Conservation (phyloP, 805 yeast genomes). For the Ogataea allantospora region DNA sequence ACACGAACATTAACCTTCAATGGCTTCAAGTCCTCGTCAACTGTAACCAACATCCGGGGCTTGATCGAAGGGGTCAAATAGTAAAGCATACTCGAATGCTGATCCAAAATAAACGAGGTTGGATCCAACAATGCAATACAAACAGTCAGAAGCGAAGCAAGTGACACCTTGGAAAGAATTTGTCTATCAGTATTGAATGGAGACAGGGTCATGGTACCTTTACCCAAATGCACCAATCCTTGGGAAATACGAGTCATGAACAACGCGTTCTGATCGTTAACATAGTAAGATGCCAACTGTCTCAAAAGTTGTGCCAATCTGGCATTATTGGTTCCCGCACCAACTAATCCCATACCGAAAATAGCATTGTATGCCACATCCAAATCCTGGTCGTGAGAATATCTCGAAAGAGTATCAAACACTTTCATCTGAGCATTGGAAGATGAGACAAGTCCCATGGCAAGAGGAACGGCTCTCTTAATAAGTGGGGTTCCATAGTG, state of each 20-base stretch:
- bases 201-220: slow-evolving; percentile 87
- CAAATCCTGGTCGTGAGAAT: slow-evolving; percentile 92
- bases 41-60: slow-evolving; percentile 90
- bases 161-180: slow-evolving; percentile 80
- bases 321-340: slow-evolving; percentile 98
- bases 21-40: slow-evolving; percentile 87
- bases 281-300: slow-evolving; percentile 90
- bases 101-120: slow-evolving; percentile 70
- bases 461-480: slow-evolving; percentile 92
- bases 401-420: slow-evolving; percentile 91
- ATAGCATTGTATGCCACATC: slow-evolving; percentile 95
- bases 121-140: slow-evolving; percentile 86
- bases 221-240: slow-evolving; percentile 92
- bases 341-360: slow-evolving; percentile 95
- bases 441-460: slow-evolving; percentile 93
- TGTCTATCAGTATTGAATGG: slow-evolving; percentile 90
- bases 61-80: slow-evolving; percentile 84
- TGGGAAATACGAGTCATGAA: slow-evolving; percentile 94
- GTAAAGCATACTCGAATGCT: slow-evolving; percentile 76
- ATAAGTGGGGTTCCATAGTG: slow-evolving; percentile 93
- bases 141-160: slow-evolving; percentile 86
- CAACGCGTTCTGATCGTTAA: slow-evolving; percentile 83
- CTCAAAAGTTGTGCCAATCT: slow-evolving; percentile 93
- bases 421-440: slow-evolving; percentile 97
- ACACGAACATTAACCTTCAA: slow-evolving; percentile 95